These are phyloP conservation scores for Mikania micrantha DNA, from an alignment of 129 eudicot species.

Conservation along the genomic window DNA sequence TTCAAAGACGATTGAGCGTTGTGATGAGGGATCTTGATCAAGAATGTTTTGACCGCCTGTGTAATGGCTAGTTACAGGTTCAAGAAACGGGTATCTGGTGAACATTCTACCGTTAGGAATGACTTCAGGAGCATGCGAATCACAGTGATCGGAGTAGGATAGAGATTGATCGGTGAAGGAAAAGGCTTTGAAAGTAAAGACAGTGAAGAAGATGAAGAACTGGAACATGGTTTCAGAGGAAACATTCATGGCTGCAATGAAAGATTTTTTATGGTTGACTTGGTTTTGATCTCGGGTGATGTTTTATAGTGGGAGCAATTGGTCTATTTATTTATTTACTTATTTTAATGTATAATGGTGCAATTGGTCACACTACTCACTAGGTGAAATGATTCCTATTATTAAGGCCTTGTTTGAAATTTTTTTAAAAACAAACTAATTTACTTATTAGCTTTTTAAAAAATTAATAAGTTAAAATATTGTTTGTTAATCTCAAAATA, in stretches of 20 bases:
- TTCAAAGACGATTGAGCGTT: constrained; percentile 21
- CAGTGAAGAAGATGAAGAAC: constrained; percentile 15
- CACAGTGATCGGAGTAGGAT: constrained; percentile 47
- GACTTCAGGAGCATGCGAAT: constrained; percentile 44
- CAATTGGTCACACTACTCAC: too few species aligned
- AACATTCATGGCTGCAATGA: constrained; percentile 26
- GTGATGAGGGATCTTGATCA: constrained; percentile 19
- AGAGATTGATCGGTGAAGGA: constrained; percentile 6
- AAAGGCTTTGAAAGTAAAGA: constrained; percentile 7
- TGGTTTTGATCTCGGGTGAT: too few species aligned
- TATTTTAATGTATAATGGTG: too few species aligned
- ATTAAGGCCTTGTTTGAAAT: too few species aligned
- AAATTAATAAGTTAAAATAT: too few species aligned
- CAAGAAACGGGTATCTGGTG: constrained; percentile 20
- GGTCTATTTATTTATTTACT: too few species aligned
- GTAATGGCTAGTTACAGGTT: constrained; percentile 22
- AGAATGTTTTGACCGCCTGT: constrained; percentile 46
- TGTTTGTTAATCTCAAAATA: too few species aligned
- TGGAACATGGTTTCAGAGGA: background rate
- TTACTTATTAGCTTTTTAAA: too few species aligned
- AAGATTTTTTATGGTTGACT: too few species aligned
- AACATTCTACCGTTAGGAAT: constrained; percentile 19
- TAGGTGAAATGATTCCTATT: too few species aligned
- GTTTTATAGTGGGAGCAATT: too few species aligned
- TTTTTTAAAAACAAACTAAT: too few species aligned